Evolutionary conservation across 2,329 filamentous ascomycete species (phyloP).

Genomic region (Cladorrhinum sp.): DNA sequence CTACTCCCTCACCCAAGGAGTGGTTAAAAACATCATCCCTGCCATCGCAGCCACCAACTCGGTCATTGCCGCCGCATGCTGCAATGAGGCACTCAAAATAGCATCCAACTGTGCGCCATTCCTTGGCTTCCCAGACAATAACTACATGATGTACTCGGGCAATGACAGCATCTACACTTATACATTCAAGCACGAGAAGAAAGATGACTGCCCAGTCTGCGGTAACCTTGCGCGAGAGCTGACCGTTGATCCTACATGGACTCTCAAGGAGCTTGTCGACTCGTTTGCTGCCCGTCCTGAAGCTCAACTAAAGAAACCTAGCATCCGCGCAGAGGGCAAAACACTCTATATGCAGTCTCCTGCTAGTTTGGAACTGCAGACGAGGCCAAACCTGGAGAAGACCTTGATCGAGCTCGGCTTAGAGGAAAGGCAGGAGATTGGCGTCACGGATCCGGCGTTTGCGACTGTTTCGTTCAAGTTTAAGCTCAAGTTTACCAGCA

Average conservation of each 20-base stretch:
- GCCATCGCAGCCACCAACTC: conserved; percentile 98
- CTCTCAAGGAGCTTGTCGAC: conserved; percentile 81
- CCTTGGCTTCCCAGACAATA: conserved; percentile 58
- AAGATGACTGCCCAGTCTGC: conserved; percentile 92
- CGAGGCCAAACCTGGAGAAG: conserved; percentile 75
- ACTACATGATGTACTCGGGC: conserved; percentile 99
- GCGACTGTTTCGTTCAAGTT: conserved; percentile 66
- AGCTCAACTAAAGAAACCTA: conserved; percentile 91
- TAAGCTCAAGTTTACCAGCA: conserved; percentile 46
- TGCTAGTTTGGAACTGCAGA: conserved; percentile 77
- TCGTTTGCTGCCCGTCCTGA: conserved; percentile 79
- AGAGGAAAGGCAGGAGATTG: conserved; percentile 78
- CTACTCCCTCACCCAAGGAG: conserved; percentile 92
- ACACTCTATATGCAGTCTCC: conserved; percentile 89
- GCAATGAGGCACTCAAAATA: conserved; percentile 96
- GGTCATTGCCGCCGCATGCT: conserved; percentile 91
- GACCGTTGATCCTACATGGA: conserved; percentile 65
- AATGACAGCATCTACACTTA: conserved; percentile 96
- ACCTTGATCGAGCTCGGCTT: conserved; percentile 72
- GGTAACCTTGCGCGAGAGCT: conserved; percentile 77
- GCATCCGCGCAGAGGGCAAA: conserved; percentile 72
- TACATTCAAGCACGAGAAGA: conserved; percentile 92
- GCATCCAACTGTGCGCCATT: conserved; percentile 78
- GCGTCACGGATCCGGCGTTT: conserved; percentile 90
- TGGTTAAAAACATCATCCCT: conserved; percentile 99